A percentile compares a stretch with the other conserved stretches of the same genome.
These are phyloP conservation scores for Debaryomycetaceae sp. DNA, from an alignment of 1,139 yeast genomes.

Conservation along the genomic window DNA sequence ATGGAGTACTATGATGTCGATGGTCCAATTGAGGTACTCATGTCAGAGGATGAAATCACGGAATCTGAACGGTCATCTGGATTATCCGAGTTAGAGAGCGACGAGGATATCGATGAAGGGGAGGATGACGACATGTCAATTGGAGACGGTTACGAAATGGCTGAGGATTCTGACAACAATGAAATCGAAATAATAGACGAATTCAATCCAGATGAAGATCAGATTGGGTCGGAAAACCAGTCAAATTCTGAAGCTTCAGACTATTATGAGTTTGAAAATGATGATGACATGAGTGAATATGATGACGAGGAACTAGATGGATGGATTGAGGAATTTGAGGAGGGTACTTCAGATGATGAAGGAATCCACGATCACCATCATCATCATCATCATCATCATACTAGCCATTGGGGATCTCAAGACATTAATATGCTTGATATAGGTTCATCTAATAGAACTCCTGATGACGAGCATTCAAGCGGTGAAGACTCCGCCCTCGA, in stretches of 20 bases:
- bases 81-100: slow-evolving; percentile 19
- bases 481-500: slow-evolving; percentile 21
- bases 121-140: slow-evolving; percentile 17
- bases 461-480: slow-evolving; percentile 14
- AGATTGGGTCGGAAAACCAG: slow-evolving; percentile 16
- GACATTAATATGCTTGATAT: not conserved
- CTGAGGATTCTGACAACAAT: slow-evolving; percentile 20
- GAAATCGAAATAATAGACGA: slow-evolving; percentile 45
- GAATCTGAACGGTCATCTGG: slow-evolving; percentile 25
- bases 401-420: not conserved
- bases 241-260: slow-evolving; percentile 30
- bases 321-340: slow-evolving; percentile 44
- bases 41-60: slow-evolving; percentile 33
- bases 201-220: slow-evolving; percentile 26
- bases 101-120: slow-evolving; percentile 16
- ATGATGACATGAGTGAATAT: slow-evolving; percentile 27
- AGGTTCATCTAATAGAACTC: slow-evolving; percentile 6
- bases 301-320: slow-evolving; percentile 43
- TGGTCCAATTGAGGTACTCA: slow-evolving; percentile 33
- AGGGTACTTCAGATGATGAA: slow-evolving; percentile 15
- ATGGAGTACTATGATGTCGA: slow-evolving; percentile 29
- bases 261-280: slow-evolving; percentile 28
- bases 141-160: slow-evolving; percentile 13
- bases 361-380: slow-evolving; percentile 3
- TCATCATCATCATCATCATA: not conserved